A percentile compares a stretch with the other conserved stretches of the same genome.
phyloP scores from a whole-genome alignment of 2,329 filamentous ascomycete genomes.

The Hawksworthiomyces lignivorus region DNA sequence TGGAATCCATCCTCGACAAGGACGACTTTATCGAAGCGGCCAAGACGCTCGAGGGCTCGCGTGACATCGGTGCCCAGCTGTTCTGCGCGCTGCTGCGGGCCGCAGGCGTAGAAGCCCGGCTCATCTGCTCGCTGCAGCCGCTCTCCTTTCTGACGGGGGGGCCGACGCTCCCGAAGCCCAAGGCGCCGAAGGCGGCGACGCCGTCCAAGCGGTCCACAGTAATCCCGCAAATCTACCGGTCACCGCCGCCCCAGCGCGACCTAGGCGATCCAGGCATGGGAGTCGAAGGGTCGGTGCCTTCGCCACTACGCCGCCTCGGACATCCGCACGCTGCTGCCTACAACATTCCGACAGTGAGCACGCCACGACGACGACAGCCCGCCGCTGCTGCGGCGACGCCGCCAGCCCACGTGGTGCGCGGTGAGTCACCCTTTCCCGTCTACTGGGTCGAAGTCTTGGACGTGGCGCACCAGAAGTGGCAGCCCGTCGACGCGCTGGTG shows the following conservation, averaged over 20 bases:
- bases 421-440: conserved; percentile 72
- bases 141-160: conserved; percentile 58
- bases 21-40: conserved; percentile 69
- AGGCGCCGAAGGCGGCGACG: too few species aligned
- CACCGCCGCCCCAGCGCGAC: conserved; percentile 9
- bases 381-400: conserved; percentile 27
- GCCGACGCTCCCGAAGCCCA: conserved; percentile 38
- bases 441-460: conserved; percentile 96
- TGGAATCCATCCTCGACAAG: conserved; percentile 61
- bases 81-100: conserved; percentile 81
- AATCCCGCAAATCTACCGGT: conserved; percentile 31
- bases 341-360: conserved; percentile 34
- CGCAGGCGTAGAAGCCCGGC: conserved; percentile 70
- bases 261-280: too few species aligned
- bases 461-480: conserved; percentile 80
- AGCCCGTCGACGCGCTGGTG: conserved; percentile 77
- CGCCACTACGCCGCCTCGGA: conserved; percentile 41
- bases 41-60: conserved; percentile 64
- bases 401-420: conserved; percentile 39
- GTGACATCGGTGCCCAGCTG: conserved; percentile 82
- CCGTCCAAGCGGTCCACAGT: conserved; percentile 22
- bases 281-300: conserved; percentile 27
- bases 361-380: conserved; percentile 21
- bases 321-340: conserved; percentile 49
- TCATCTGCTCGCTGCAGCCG: conserved; percentile 86